These are phyloP conservation scores for Ganoderma sinense DNA, from an alignment of 1,284 basidiomycete species.

Conservation along the genomic window DNA sequence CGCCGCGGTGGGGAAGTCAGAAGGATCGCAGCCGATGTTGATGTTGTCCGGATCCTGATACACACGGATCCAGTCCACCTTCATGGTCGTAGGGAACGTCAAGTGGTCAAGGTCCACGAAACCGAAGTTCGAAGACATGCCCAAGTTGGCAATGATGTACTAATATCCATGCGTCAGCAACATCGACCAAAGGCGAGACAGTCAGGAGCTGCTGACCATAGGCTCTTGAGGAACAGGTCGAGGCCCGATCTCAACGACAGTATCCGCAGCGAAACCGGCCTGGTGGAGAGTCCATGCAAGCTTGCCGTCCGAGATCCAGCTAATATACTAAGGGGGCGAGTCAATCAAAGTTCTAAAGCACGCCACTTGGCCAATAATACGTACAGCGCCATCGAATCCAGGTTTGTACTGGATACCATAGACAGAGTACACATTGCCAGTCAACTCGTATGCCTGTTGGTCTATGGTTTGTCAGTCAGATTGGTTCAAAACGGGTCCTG, in stretches of 20 bases:
- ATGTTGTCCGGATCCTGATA: slow-evolving; percentile 74
- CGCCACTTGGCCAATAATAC: slow-evolving; percentile 2
- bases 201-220: slow-evolving; percentile 58
- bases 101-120: slow-evolving; percentile 70
- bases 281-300: slow-evolving; percentile 81
- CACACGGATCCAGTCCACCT: slow-evolving; percentile 85
- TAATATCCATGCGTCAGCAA: slow-evolving; percentile 54
- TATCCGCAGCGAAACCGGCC: slow-evolving; percentile 76
- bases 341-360: slow-evolving; percentile 40
- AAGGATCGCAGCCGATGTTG: slow-evolving; percentile 86
- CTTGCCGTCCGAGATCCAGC: slow-evolving; percentile 75
- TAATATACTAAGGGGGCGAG: slow-evolving; percentile 74
- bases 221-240: slow-evolving; percentile 87
- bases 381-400: slow-evolving; percentile 48
- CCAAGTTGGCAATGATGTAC: slow-evolving; percentile 85
- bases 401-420: slow-evolving; percentile 73
- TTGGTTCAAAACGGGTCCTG: slow-evolving; percentile 67
- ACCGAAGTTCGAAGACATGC: slow-evolving; percentile 84
- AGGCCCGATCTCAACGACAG: slow-evolving; percentile 69
- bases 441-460: slow-evolving; percentile 50
- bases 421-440: slow-evolving; percentile 54
- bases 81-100: slow-evolving; percentile 74
- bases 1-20: slow-evolving; percentile 75
- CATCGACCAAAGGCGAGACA: not conserved
- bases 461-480: slow-evolving; percentile 41